Evolutionary conservation across 495 filamentous ascomycete species (phyloP), one percentile per base, ranked within the genome.

Genomic region (Penicillium antarcticum): DNA sequence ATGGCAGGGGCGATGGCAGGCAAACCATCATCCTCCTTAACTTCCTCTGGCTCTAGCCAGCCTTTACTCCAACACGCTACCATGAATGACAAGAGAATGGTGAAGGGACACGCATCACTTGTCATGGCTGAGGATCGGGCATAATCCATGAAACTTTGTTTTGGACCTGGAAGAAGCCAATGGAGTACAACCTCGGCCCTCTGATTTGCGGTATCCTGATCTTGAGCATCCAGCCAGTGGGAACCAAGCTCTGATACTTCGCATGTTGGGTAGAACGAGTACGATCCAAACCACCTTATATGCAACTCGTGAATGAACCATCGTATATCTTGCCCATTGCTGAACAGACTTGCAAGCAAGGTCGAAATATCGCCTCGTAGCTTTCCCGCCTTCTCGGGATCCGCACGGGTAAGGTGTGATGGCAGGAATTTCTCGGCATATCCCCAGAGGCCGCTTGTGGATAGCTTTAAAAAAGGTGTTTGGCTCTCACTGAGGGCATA

Each of bases 21-120:
- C 39, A 18, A 42, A 7, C 39, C 39, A 42, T 42, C 39, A 10
- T 23, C 18, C 16, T 42, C 18, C 5, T 40, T 40, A n/a, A 40
- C 24, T 42, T 42, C 19, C 21, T 42, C 39, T 23, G 39, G 39
- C 12, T 18, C 1, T n/a, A 42, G 39, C 39, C 39, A 42, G n/a
- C 21, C 17, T 11, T 23, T 10, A 23, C n/a, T 1, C 39, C 39
- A 42, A 18, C 5, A 23, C 39, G 4, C 8, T 2, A 17, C 50
- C 41, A 38, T 39, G 18, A 31, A 46, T 5, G 40, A 52, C 18
- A 45, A 52, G 3, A 44, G 41, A 3, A 52, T 33, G 5, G 39
- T 42, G n/a, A 42, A 42, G 7, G 19, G 10, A 18, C 39, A 42
- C n/a, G 39, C 19, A 24, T 42, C 18, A 18, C 19, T 42, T 42